A percentile compares a stretch with the other conserved stretches of the same genome.
These are phyloP conservation scores for Amphibolis antarctica DNA, from an alignment of 106 monocot species.

Conservation along the genomic window DNA sequence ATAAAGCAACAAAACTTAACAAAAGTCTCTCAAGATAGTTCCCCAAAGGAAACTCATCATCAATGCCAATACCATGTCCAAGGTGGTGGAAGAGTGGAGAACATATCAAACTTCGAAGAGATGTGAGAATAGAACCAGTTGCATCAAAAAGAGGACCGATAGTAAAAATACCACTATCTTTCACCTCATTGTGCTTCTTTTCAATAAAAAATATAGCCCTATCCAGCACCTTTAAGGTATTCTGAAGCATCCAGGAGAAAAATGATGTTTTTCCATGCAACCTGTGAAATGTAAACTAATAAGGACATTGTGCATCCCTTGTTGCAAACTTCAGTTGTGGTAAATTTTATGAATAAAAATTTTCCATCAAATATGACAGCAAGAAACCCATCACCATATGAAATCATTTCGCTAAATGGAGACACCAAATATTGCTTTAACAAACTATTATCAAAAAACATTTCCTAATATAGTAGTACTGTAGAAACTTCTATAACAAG, in stretches of 20 bases:
- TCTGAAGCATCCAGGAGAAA: slow-evolving; percentile 14
- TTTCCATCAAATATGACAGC: too few species aligned
- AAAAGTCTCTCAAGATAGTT: slow-evolving; percentile 52
- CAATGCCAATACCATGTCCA: slow-evolving; percentile 9
- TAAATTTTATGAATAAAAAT: too few species aligned
- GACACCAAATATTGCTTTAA: too few species aligned
- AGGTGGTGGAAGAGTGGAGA: slow-evolving; percentile 43
- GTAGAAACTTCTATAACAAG: too few species aligned
- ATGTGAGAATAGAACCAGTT: slow-evolving; percentile 29
- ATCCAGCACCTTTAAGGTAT: slow-evolving; percentile 32
- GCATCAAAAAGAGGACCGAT: slow-evolving; percentile 25
- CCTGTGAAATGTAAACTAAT: slow-evolving; percentile 24
- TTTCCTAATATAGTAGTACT: too few species aligned
- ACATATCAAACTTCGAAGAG: slow-evolving; percentile 37
- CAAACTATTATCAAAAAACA: too few species aligned
- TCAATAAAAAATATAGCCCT: slow-evolving; percentile 33
- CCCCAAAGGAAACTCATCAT: slow-evolving; percentile 14
- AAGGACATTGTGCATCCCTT: not conserved
- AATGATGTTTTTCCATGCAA: slow-evolving; percentile 21
- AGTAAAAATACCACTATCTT: slow-evolving; percentile 12
- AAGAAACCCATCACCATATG: too few species aligned
- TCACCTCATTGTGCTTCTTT: slow-evolving; percentile 39
- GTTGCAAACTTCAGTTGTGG: not conserved
- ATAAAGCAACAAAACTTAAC: slow-evolving; percentile 34
- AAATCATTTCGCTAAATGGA: too few species aligned